Conservation (phyloP, 257 asterid genomes). For the Linderniella brevidens region DNA sequence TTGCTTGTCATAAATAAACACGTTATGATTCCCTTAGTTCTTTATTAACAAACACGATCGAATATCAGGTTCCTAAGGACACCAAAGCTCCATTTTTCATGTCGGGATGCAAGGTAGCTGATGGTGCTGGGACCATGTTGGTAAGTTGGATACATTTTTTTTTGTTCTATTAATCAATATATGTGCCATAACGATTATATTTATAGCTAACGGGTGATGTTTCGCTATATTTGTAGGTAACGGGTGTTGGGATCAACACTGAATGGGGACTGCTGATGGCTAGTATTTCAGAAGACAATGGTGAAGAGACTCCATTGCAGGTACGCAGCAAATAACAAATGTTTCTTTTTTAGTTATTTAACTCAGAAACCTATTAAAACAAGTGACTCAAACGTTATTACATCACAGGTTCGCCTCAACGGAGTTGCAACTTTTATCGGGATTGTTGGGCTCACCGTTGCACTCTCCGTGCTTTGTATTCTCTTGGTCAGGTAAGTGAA, state of each 20-base stretch:
- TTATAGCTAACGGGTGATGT: background rate
- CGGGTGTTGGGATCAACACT: conserved; percentile 54
- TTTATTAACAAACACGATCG: conserved; percentile 13
- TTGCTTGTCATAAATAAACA: conserved; percentile 7
- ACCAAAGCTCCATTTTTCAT: conserved; percentile 66
- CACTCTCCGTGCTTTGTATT: conserved; percentile 51
- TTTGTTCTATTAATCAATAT: background rate
- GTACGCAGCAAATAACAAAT: conserved; percentile 18
- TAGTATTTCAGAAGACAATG: conserved; percentile 88
- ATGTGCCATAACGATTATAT: too few species aligned
- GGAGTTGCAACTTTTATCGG: conserved; percentile 96
- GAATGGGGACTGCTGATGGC: conserved; percentile 99
- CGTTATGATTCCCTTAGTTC: conserved; percentile 9
- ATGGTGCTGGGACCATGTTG: conserved; percentile 94
- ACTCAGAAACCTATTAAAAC: conserved; percentile 3
- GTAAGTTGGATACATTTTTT: conserved; percentile 23
- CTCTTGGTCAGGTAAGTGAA: conserved; percentile 54
- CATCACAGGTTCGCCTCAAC: conserved; percentile 74
- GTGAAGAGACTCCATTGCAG: conserved; percentile 98
- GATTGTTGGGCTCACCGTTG: conserved; percentile 81
- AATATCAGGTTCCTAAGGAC: conserved; percentile 57
- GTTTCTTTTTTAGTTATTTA: background rate
- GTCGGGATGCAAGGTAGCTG: conserved; percentile 99
- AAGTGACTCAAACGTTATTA: conserved; percentile 8
- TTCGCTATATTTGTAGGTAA: background rate